Conservation (phyloP, 768 basidiomycete genomes). For the Suillus ampliporus region DNA sequence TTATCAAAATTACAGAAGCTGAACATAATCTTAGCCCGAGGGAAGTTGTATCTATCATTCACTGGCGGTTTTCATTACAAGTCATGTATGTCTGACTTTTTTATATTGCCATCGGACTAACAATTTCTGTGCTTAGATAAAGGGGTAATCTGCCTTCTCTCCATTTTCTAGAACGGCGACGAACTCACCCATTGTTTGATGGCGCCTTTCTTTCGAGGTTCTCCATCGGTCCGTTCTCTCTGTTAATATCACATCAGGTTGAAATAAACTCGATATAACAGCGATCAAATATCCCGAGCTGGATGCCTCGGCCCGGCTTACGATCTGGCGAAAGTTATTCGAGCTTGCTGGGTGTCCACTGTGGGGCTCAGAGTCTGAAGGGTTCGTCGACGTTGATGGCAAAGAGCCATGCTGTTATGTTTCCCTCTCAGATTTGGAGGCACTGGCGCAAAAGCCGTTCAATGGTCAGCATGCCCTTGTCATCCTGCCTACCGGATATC, state of each 20-base stretch:
- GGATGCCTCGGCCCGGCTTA: conserved; percentile 22
- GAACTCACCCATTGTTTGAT: conserved; percentile 66
- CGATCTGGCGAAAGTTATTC: conserved; percentile 34
- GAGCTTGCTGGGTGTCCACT: conserved; percentile 20
- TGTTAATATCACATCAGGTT: not conserved
- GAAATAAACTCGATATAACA: not conserved
- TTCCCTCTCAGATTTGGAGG: conserved; percentile 23
- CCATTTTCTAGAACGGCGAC: conserved; percentile 62
- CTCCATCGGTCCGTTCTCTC: conserved; percentile 48
- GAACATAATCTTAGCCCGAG: conserved; percentile 15
- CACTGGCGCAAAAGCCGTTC: conserved; percentile 30
- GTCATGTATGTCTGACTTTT: conserved; percentile 17
- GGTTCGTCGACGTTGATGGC: conserved; percentile 11
- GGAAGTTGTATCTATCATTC: conserved; percentile 15
- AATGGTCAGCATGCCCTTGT: conserved; percentile 25
- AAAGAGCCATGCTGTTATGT: conserved; percentile 14
- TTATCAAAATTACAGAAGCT: not conserved
- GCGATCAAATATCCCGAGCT: conserved; percentile 35
- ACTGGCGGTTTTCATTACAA: conserved; percentile 22
- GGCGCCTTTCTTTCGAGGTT: conserved; percentile 73
- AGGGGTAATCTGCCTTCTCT: conserved; percentile 14
- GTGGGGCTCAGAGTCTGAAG: conserved; percentile 11
- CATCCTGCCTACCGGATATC: not conserved
- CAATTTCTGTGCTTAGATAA: conserved; percentile 12
- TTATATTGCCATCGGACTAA: not conserved